Base-by-base conservation (phyloP, 495 filamentous ascomycete genomes). In the Penicillium roqueforti region DNA sequence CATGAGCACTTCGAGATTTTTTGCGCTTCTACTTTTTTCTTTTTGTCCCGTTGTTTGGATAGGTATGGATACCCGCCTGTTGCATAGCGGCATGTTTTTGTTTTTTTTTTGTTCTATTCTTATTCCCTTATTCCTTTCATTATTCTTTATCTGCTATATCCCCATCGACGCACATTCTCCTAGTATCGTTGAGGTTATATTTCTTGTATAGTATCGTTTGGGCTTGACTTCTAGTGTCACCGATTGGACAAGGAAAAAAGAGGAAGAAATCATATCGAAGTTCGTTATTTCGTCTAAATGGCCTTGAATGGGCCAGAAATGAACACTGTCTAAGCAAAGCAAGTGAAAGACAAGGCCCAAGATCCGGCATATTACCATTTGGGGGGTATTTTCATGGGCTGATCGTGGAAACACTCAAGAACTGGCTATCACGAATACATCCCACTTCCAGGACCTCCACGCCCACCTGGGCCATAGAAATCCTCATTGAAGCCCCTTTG, bases 401-500 rank as follows among this genome's bases (percentile, higher is more conserved):
- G 4, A 28, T 29, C 6, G 11, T n/a, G 23, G 22, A 31, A 42
- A 25, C n/a, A 26, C 3, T 34, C 6, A 28, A 51, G 16, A 28
- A 43, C n/a, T 28, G 16, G 11, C 42, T n/a, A 51, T 40, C 39
- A 53, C 18, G 32, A 39, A 25, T 54, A 57, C 55, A 55, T 59
- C 47, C 39, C 48, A 31, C 20, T 45, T 10, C 23, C 23, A 19
- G 32, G 28, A 40, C 11, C 45, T 40, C 42, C 55, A 40, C 11
- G 39, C 11, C 54, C 44, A 16, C 32, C 50, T 1, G 52, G 50
- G 22, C 54, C 26, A 29, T 56, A 62, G 10, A 68, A 47, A 28
- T 72, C 67, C 10, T 73, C 67, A 22, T 68, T 67, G 8, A 68
- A 62, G 28, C 65, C 55, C 18, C 56, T 50, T 34, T 58, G 48